phyloP scores from a whole-genome alignment of 257 asterid genomes.

The Nicotiana sylvestris region DNA sequence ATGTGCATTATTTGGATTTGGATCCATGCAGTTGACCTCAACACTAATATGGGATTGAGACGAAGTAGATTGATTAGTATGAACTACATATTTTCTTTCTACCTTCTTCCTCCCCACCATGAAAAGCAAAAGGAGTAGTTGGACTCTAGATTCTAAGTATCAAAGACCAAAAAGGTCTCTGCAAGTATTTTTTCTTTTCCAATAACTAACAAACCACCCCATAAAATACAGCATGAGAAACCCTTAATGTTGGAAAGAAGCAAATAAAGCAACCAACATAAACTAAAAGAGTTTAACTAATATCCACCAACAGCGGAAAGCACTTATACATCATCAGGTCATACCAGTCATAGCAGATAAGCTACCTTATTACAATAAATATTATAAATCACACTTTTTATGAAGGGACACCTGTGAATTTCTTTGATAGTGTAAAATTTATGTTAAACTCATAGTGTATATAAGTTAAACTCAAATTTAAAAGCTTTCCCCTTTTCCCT shows the following conservation, averaged over 20 bases:
- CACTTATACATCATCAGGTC: too few species aligned
- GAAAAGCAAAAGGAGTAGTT: neutral
- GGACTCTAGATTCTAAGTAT: neutral
- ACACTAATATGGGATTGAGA: neutral
- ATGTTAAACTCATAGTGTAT: too few species aligned
- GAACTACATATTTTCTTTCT: neutral
- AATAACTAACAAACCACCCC: neutral
- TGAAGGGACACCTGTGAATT: too few species aligned
- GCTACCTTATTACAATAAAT: too few species aligned
- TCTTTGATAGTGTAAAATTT: too few species aligned
- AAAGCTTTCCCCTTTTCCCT: neutral
- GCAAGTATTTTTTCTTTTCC: neutral
- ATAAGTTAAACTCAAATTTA: too few species aligned
- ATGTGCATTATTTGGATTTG: neutral
- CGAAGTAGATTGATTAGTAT: neutral
- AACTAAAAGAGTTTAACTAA: neutral
- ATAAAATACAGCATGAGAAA: neutral
- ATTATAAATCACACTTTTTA: too few species aligned
- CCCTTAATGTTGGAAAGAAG: neutral
- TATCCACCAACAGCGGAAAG: too few species aligned
- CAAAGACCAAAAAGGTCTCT: neutral
- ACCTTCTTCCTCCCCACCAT: neutral
- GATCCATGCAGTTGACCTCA: neutral
- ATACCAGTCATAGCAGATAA: too few species aligned
- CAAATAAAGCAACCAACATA: constrained; percentile 2